Evolutionary conservation across 306 rosid species (phyloP).

Genomic region (Carpinus fangiana): DNA sequence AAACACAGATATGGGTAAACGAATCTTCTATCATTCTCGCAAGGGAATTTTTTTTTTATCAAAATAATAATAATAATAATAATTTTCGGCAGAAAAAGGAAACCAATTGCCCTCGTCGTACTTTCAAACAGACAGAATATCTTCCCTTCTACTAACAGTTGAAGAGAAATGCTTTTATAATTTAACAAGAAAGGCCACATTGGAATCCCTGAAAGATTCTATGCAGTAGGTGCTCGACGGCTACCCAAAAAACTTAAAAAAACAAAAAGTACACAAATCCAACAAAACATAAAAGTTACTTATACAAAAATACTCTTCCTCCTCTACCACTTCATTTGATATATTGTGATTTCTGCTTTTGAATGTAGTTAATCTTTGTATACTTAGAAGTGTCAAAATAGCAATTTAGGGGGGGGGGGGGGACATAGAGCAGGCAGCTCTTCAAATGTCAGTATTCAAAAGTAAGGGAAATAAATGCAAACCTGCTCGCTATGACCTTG

Average conservation of each 20-base stretch:
- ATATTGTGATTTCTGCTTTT: neutral
- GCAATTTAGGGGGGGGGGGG: neutral
- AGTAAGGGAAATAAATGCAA: neutral
- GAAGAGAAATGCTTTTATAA: neutral
- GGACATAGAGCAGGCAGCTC: neutral
- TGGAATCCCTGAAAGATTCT: neutral
- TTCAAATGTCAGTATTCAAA: neutral
- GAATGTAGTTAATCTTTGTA: neutral
- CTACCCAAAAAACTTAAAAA: neutral
- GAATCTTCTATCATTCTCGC: neutral
- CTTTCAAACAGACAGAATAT: neutral
- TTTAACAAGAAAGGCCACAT: neutral
- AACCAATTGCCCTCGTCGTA: neutral
- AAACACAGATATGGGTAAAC: neutral
- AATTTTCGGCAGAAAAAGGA: neutral
- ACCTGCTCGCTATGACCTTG: constrained; percentile 99
- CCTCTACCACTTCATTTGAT: neutral
- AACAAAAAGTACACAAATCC: neutral
- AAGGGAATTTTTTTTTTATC: neutral
- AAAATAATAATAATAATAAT: neutral
- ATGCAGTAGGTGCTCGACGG: neutral
- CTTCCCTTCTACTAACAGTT: neutral
- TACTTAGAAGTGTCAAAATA: neutral
- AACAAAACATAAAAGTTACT: neutral
- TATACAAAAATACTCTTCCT: neutral